A percentile compares a stretch with the other conserved stretches of the same genome.
These are phyloP conservation scores for Geranium rotundifolium DNA, from an alignment of 345 rosid species.

Conservation along the genomic window DNA sequence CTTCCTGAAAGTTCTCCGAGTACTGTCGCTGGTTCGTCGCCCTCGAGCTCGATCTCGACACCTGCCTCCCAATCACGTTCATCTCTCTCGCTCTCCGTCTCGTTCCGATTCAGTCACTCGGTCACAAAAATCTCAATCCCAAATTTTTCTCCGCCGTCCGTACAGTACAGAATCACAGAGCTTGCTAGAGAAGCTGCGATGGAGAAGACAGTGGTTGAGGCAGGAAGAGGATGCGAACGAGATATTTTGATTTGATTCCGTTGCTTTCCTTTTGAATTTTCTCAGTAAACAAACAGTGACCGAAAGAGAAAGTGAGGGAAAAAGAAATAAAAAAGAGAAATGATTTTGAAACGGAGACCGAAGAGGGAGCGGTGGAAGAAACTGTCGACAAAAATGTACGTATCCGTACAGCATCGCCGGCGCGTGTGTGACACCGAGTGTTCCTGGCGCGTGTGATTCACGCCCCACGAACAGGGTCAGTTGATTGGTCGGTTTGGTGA, in stretches of 20 bases:
- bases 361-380: background rate
- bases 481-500: too few species aligned
- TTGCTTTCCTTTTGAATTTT: too few species aligned
- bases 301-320: background rate
- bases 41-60: constrained; percentile 31
- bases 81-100: constrained; percentile 3
- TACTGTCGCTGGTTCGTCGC: constrained; percentile 41
- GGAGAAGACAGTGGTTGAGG: background rate
- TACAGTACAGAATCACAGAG: background rate
- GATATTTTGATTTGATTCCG: background rate
- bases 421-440: too few species aligned
- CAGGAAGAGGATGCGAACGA: background rate
- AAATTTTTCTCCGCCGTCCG: background rate
- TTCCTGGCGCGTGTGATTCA: too few species aligned
- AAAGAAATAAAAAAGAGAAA: background rate
- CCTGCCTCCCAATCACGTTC: constrained; percentile 32
- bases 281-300: background rate
- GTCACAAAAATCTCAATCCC: background rate
- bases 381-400: background rate
- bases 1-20: constrained; percentile 37
- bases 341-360: background rate
- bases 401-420: too few species aligned
- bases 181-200: background rate
- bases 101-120: too few species aligned
- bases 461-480: too few species aligned